phyloP scores from a whole-genome alignment of 2,329 filamentous ascomycete genomes.

The Aspergillus aculeatus region DNA sequence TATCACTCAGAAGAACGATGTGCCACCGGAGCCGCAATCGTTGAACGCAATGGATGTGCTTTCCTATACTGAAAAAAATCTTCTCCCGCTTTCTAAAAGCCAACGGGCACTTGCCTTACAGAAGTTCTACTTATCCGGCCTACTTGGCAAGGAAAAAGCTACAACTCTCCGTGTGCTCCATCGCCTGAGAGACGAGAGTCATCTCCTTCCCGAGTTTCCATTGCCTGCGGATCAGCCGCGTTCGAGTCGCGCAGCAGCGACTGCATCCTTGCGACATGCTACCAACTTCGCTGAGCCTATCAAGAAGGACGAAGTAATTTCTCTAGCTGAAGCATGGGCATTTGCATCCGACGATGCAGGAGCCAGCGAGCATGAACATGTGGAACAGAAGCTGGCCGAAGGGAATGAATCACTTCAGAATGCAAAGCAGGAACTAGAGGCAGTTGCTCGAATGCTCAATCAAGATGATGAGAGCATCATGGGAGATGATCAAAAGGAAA shows the following conservation, averaged over 20 bases:
- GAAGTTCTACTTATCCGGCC: constrained; percentile 37
- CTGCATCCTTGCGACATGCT: constrained; percentile 24
- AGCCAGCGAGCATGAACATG: constrained; percentile 31
- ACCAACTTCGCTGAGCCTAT: constrained; percentile 16
- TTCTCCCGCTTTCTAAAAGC: constrained; percentile 36
- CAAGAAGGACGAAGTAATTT: constrained; percentile 33
- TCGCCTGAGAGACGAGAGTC: constrained; percentile 43
- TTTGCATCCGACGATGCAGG: constrained; percentile 40
- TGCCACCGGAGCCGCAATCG: constrained; percentile 16
- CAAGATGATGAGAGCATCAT: constrained; percentile 32
- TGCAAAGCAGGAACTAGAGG: constrained; percentile 30
- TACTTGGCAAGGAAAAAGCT: constrained; percentile 41
- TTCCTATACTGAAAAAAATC: constrained; percentile 32
- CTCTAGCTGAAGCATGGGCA: constrained; percentile 40
- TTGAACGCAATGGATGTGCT: constrained; percentile 31
- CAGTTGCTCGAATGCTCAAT: constrained; percentile 35
- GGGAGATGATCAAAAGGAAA: constrained; percentile 15
- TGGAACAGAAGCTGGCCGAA: constrained; percentile 33
- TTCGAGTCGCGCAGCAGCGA: constrained; percentile 35
- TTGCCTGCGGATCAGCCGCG: constrained; percentile 36
- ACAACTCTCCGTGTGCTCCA: constrained; percentile 38
- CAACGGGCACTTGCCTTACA: constrained; percentile 40
- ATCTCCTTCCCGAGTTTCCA: constrained; percentile 44
- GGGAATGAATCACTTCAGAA: constrained; percentile 32
- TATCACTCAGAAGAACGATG: constrained; percentile 10